A percentile compares a stretch with the other conserved stretches of the same genome.
phyloP scores from a whole-genome alignment of 495 filamentous ascomycete genomes.

The Hypoxylon trugodes region DNA sequence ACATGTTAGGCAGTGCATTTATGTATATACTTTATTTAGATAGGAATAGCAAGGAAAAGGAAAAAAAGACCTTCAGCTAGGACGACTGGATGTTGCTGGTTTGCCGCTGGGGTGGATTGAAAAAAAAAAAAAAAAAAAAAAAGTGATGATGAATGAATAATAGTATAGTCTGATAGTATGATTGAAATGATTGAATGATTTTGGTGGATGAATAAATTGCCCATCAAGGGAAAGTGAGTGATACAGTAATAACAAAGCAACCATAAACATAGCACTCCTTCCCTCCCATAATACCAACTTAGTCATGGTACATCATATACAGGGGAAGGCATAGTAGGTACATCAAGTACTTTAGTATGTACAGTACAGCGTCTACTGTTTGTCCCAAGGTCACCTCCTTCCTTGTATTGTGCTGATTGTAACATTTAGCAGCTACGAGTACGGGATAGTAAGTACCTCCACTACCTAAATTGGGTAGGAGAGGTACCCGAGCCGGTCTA shows the following conservation, averaged over 20 bases:
- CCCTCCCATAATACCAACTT: constrained; percentile 16
- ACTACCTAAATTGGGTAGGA: constrained; percentile 1
- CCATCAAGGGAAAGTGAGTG: constrained; percentile 18
- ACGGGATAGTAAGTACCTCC: constrained; percentile 17
- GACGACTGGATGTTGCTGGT: neutral
- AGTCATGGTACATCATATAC: neutral
- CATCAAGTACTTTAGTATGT: constrained; percentile 7
- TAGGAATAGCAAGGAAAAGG: neutral
- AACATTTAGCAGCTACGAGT: constrained; percentile 20
- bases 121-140: too few species aligned
- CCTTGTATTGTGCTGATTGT: constrained; percentile 38
- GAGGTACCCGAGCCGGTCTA: constrained; percentile 11
- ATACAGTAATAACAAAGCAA: constrained; percentile 39
- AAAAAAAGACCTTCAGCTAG: neutral
- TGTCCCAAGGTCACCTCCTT: constrained; percentile 30
- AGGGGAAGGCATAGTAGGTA: neutral
- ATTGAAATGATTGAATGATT: constrained; percentile 9
- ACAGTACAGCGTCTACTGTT: constrained; percentile 29
- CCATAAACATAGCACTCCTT: constrained; percentile 12
- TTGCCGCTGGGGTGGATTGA: constrained; percentile 7
- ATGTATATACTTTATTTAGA: too few species aligned
- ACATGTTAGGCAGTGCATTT: too few species aligned
- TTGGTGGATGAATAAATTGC: constrained; percentile 6
- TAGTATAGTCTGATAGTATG: too few species aligned
- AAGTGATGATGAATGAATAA: too few species aligned